Base-by-base conservation (phyloP, 164 flowering plant species). In the Annona cherimola region DNA sequence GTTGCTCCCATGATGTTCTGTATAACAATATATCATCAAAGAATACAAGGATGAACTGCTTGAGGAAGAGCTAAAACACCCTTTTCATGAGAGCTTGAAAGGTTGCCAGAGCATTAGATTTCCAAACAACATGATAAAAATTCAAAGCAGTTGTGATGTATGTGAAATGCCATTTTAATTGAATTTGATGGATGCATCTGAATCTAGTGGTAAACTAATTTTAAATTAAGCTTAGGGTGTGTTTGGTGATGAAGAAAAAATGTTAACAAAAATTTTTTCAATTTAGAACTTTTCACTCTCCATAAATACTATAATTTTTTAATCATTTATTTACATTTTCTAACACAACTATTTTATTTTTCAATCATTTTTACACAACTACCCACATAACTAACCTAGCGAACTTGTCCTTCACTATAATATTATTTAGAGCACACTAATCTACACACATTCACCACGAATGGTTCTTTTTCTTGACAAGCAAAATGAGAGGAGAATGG, bases 81-180 rank as follows among this genome's bases (percentile, higher is more conserved):
- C 71, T n/a, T 54, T 69, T 69, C 71, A 69, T 69, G 5, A 50
- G 18, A 7, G 4, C 4, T 54, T 69, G 62, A 55, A 69, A 69
- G 2, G 71, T 69, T 3, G 61, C 5, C 1, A 44, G 61, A 57
- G 61, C 61, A 57, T 57, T 57, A 2, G 14, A 5, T 5, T 62
- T 4, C 43, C 63, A 3, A 54, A 69, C 1, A 63, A 63, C 63
- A 69, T 57, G 14, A 69, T 2, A 69, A 11, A 5, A 69, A 69
- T 55, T 69, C 70, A 46, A 45, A 68, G 7, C 46, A 5, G 1
- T 60, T 60, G 3, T 68, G 60, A 44, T 68, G 70, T 0, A 63
- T 69, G 0, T 44, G 0, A 9, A 69, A 55, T 50, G 61, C 45
- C 5, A 43, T 69, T 6, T 69, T 69, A 2, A 35, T 12, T 18